These are phyloP conservation scores for Aurantiochytrium sp. DNA, from an alignment of 108 stramenopile genomes.

Conservation along the genomic window DNA sequence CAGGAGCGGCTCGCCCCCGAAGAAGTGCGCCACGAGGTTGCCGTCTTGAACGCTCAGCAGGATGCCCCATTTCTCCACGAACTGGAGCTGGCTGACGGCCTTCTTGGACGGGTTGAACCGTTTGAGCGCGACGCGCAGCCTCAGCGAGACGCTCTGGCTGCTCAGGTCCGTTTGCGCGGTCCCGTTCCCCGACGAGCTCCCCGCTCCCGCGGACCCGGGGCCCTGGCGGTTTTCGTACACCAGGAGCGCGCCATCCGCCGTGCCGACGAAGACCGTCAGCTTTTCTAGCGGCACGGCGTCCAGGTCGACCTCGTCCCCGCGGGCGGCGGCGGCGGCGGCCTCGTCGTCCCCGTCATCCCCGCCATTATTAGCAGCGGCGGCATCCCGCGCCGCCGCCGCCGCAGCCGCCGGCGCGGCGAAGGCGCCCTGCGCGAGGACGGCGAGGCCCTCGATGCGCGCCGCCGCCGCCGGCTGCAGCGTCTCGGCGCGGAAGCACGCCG, in stretches of 20 bases:
- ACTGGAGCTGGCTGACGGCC: not conserved
- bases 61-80: not conserved
- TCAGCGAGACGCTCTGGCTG: not conserved
- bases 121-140: not conserved
- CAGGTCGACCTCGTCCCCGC: not conserved
- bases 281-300: not conserved
- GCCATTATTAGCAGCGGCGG: not conserved
- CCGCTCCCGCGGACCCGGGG: not conserved
- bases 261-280: not conserved
- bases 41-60: not conserved
- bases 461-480: not conserved
- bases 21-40: not conserved
- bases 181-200: no score
- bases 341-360: not conserved
- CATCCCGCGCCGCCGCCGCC: no score
- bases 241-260: not conserved
- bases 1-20: not conserved
- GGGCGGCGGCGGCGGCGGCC: not conserved
- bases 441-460: not conserved
- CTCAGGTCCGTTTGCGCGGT: not conserved
- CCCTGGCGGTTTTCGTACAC: not conserved
- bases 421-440: not conserved
- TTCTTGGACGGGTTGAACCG: not conserved
- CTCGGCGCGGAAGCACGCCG: not conserved
- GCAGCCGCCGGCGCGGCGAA: not conserved